phyloP scores from a whole-genome alignment of 441 rosid species.

The Pelargonium myrrhifolium region DNA sequence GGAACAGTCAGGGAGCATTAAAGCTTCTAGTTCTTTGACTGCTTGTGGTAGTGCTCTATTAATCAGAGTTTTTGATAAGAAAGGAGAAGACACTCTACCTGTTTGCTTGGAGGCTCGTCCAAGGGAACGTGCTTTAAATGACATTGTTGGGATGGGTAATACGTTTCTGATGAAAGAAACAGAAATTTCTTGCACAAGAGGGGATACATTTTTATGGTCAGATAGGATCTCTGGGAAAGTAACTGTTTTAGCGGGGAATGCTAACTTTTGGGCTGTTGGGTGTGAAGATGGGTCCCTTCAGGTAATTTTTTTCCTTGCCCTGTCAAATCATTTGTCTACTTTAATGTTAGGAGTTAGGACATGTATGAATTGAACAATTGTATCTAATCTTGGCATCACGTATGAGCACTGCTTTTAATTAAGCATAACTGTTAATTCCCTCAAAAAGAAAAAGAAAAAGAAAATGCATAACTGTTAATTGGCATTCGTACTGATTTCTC shows the following conservation, averaged over 20 bases:
- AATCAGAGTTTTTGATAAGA: constrained; percentile 79
- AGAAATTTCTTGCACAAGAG: constrained; percentile 64
- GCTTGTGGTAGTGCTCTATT: constrained; percentile 30
- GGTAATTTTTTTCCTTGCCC: constrained; percentile 43
- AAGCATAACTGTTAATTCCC: too few species aligned
- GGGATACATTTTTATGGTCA: constrained; percentile 74
- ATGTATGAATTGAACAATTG: too few species aligned
- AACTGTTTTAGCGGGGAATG: constrained; percentile 91
- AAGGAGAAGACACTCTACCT: constrained; percentile 55
- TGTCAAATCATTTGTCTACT: neutral
- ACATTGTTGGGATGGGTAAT: constrained; percentile 59
- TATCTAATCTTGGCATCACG: too few species aligned
- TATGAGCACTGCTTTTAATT: too few species aligned
- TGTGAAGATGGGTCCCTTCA: constrained; percentile 94
- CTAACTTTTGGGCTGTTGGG: constrained; percentile 96
- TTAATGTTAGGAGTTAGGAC: neutral
- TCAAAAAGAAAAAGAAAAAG: too few species aligned
- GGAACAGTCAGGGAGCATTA: constrained; percentile 49
- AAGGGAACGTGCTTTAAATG: constrained; percentile 68
- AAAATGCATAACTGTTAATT: too few species aligned
- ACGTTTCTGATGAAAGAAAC: constrained; percentile 65
- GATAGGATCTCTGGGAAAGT: constrained; percentile 82
- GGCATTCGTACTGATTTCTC: too few species aligned
- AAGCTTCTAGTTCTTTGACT: constrained; percentile 40
- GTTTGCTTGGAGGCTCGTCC: constrained; percentile 87